Base-by-base conservation (phyloP, 805 yeast species). In the Hemisphaericaspora nanyangensis region DNA sequence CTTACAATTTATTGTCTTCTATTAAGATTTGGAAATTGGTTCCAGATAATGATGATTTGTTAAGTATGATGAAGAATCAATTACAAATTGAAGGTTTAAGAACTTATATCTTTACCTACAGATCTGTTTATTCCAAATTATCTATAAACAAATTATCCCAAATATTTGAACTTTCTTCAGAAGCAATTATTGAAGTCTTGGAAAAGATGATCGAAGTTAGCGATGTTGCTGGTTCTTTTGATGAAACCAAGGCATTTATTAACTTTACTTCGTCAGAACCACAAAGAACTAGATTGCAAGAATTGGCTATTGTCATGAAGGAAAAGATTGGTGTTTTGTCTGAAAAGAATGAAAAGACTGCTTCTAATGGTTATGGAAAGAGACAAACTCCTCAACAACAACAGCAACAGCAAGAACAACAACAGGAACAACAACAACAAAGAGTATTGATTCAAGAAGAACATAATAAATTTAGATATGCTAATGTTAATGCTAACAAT, bases 21-120 rank as follows among this genome's bases (percentile, higher is more conserved):
- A 82, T 91, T 61, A 84, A 84, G 69, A 81, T 85, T 53, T 93
- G 98, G 98, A 76, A 77, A 47, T 73, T 89, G 61, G 72, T 87
- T 62, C 79, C 87, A 43, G 80, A 85, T 50, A 61, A 79, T 40
- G 87, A 78, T 36, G 65, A 72, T 35, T 75, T 87, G 58, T 80
- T 80, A 65, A 65, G 64, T n/a, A 79, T 85, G 82, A 74, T 93
- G 55, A 76, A 75, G 50, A 76, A 74, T 48, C 86, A 85, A 67
- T 76, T 95, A 53, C 95, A 93, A 71, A 70, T 80, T 39, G 96
- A 88, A 65, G 95, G 96, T 34, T 75, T 93, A 57, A 80, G 95
- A 66, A 87, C 97, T n/a, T 93, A 85, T 63, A 72, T 93, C 48
- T 85, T 88, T 73, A 82, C 85, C 47, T 89, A 83, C 70, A 86